Evolutionary conservation across 208 protist species (phyloP).

Genomic region (Crithidia sp.): DNA sequence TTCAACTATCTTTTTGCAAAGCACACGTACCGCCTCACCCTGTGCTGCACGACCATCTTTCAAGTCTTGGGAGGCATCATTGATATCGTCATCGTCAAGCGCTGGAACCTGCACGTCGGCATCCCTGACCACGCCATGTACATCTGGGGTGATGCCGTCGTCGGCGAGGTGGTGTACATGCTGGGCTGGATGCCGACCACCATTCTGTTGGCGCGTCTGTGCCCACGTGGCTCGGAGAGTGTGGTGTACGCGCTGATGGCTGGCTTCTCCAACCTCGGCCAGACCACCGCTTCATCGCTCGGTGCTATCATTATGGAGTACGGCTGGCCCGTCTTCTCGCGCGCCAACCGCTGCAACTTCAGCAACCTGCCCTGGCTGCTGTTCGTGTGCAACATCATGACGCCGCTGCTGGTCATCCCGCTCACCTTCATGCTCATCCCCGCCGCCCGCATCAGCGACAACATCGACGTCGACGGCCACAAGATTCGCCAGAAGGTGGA

Average conservation of each 20-base stretch:
- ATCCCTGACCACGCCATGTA: constrained; percentile 76
- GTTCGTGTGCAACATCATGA: constrained; percentile 55
- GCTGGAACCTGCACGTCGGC: constrained; percentile 63
- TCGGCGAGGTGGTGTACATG: constrained; percentile 69
- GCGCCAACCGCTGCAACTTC: constrained; percentile 62
- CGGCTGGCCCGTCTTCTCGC: constrained; percentile 45
- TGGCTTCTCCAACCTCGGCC: constrained; percentile 81
- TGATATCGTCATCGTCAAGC: constrained; percentile 78
- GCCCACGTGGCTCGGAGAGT: constrained; percentile 77
- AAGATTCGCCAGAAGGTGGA: constrained; percentile 19
- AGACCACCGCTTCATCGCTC: constrained; percentile 40
- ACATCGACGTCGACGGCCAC: constrained; percentile 57
- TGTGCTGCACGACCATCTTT: constrained; percentile 56
- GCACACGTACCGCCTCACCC: constrained; percentile 56
- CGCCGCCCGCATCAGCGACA: constrained; percentile 55
- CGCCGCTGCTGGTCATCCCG: constrained; percentile 60
- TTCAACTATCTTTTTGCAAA: constrained; percentile 68
- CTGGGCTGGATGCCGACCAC: constrained; percentile 76
- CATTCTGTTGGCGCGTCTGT: constrained; percentile 80
- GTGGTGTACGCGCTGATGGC: constrained; percentile 86
- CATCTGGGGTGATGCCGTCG: constrained; percentile 66
- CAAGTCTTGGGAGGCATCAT: constrained; percentile 56
- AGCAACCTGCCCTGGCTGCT: constrained; percentile 66
- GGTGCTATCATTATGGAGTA: constrained; percentile 66
- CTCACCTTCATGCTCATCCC: constrained; percentile 70